Percentiles rank a stretch among this genome's conserved stretches.
These are phyloP conservation scores for Microsporum canis DNA, from an alignment of 2,329 filamentous ascomycete genomes.

Conservation along the genomic window DNA sequence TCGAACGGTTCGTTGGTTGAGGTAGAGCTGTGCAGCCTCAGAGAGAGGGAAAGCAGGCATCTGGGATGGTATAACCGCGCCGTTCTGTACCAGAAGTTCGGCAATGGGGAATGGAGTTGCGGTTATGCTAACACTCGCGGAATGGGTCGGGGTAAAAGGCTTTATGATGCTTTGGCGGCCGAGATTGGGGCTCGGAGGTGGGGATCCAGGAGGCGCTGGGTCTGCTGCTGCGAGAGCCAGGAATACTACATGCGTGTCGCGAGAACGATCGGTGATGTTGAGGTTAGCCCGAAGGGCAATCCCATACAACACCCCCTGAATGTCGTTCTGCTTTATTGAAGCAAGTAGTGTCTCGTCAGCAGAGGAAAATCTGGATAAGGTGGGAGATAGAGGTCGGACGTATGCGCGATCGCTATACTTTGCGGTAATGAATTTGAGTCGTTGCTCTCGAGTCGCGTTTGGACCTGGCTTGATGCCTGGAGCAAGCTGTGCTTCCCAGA, in stretches of 20 bases:
- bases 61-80: conserved; percentile 67
- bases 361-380: conserved; percentile 62
- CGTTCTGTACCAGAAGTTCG: conserved; percentile 85
- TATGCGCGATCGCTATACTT: conserved; percentile 84
- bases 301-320: conserved; percentile 84
- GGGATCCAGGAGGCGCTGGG: conserved; percentile 56
- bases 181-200: conserved; percentile 8
- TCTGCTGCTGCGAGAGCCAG: conserved; percentile 86
- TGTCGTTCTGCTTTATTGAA: conserved; percentile 91
- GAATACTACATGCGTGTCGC: conserved; percentile 80
- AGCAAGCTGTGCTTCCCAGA: conserved; percentile 86
- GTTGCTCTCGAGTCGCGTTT: conserved; percentile 74
- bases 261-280: conserved; percentile 73
- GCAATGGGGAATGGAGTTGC: conserved; percentile 71
- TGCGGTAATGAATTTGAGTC: conserved; percentile 84
- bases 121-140: conserved; percentile 28
- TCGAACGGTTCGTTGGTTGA: conserved; percentile 58
- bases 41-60: conserved; percentile 76
- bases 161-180: conserved; percentile 5
- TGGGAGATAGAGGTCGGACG: conserved; percentile 61
- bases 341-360: conserved; percentile 82
- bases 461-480: conserved; percentile 59
- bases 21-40: conserved; percentile 65
- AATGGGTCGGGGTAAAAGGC: conserved; percentile 28
- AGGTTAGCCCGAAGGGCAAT: conserved; percentile 77